Base-by-base conservation (phyloP, 1,284 basidiomycete genomes). In the Cutaneotrichosporon mucoides region DNA sequence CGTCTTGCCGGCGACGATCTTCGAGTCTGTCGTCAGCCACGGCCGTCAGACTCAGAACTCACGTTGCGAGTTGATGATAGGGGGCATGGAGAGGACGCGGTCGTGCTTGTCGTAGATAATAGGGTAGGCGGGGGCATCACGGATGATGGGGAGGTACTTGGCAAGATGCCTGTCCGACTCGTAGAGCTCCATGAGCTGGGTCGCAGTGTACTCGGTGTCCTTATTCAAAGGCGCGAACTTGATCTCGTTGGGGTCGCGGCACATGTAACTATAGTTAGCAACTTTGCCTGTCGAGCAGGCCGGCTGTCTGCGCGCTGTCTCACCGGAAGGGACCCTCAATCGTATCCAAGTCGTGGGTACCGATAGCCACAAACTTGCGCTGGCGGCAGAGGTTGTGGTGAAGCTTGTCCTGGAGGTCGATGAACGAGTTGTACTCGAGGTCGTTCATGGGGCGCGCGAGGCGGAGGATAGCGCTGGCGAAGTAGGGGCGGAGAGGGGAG, bases 321-420 rank as follows among this genome's bases (percentile, higher is more conserved):
- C 56, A 72, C 71, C 88, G 82, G 84, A 95, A 96, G 9, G 94
- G 92, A 6, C 85, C 82, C 67, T 86, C 82, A 61, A 99, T 81
- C 1, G 90, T 93, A 77, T 96, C 92, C 46, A 99, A 80, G 79
- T 99, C 96, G 71, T 99, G 96, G 3, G 96, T 99, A 59, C 96
- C 96, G 67, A 99, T 97, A 15, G 96, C 87, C 42, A 97, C 96
- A 45, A 99, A 85, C 69, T 90, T 90, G 59, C 96, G 83, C 67
- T 89, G 83, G 56, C 96, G 83, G 69, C 91, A 95, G 48, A 99
- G 84, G 77, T 99, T 99, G 72, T 94, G 90, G 76, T 99, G 96
- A 47, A 99, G 83, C 80, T 99, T 99, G 78, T 99, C 96, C 79
- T 99, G 96, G 15, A 97, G 81, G 73, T 98, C 96, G 73, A 99